Evolutionary conservation across 768 basidiomycete genomes (phyloP), one percentile per base, ranked within the genome.

Genomic region (Daedaleopsis nitida): DNA sequence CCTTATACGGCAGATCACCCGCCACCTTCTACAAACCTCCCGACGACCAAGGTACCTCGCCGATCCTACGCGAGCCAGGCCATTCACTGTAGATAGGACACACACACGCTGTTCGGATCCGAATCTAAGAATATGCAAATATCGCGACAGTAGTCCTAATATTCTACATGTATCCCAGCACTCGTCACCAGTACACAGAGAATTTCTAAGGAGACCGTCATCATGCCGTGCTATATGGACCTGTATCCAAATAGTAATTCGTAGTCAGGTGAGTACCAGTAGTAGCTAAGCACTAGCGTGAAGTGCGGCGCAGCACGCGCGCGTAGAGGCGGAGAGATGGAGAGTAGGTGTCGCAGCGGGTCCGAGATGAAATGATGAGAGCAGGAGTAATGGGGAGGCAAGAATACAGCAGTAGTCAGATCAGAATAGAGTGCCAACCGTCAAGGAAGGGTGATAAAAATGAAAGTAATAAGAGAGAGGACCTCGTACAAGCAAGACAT

Each of bases 401-500:
- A 45, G 54, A 57, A 59, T 68, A 66, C 67, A 66, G 60, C 60
- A 52, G 23, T 49, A 54, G 48, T 53, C 42, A 61, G 55, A 44
- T 51, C 55, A 39, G 49, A 61, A 64, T 52, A 59, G 44, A 57
- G 59, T 50, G 60, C 62, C 58, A 59, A 59, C 66, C 63, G 56
- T 62, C 63, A 74, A 74, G 72, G 72, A 67, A 75, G 66, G 68
- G 68, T 69, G 67, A 69, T 62, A 67, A 67, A 70, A 70, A 52
- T 55, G 65, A 70, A 65, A 66, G 71, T 65, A 66, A 65, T 65
- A 63, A 61, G 65, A 58, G 66, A 69, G 63, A 67, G 69, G 73
- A 70, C 70, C 73, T 70, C 62, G 62, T 64, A 64, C 58, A 64
- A 42, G 58, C 61, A 58, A 32, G 61, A 62, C 60, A 60, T 49